Percentiles rank a stretch among this genome's conserved stretches.
Conservation (phyloP, 176 grass and related monocot genomes). For the Oryza meyeriana region DNA sequence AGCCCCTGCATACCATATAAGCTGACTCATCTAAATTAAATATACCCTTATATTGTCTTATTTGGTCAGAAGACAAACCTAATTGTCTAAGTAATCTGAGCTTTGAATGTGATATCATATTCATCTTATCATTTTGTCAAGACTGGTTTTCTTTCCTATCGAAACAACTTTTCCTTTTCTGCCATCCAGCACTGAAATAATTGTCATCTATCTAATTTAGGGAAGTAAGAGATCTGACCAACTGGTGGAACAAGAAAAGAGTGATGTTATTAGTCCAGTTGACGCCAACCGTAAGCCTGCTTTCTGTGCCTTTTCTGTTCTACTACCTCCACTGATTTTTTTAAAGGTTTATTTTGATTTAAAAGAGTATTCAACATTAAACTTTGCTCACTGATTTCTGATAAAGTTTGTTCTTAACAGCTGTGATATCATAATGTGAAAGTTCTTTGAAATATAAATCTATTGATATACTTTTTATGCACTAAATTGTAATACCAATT, state of each 20-base stretch:
- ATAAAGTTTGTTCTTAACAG: background rate
- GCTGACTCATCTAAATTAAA: background rate
- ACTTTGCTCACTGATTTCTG: background rate
- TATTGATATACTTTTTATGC: background rate
- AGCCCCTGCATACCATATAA: background rate
- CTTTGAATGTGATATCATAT: background rate
- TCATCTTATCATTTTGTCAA: background rate
- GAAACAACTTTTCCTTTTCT: background rate
- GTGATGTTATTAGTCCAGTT: conserved; percentile 65
- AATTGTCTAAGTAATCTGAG: background rate
- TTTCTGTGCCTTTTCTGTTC: background rate
- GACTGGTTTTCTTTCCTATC: background rate
- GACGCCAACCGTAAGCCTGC: conserved; percentile 47
- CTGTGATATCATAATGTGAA: background rate
- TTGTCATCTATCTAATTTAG: conserved; percentile 35
- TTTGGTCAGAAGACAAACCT: background rate
- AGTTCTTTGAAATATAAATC: background rate
- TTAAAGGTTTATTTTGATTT: background rate
- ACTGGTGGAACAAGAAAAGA: conserved; percentile 74
- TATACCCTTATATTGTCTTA: background rate
- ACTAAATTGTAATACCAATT: background rate
- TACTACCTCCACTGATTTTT: background rate
- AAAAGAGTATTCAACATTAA: background rate
- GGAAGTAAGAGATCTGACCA: conserved; percentile 44
- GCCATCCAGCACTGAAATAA: conserved; percentile 9